Conservation (phyloP, 352 stramenopile species). For the Halophytophthora batemanensis region DNA sequence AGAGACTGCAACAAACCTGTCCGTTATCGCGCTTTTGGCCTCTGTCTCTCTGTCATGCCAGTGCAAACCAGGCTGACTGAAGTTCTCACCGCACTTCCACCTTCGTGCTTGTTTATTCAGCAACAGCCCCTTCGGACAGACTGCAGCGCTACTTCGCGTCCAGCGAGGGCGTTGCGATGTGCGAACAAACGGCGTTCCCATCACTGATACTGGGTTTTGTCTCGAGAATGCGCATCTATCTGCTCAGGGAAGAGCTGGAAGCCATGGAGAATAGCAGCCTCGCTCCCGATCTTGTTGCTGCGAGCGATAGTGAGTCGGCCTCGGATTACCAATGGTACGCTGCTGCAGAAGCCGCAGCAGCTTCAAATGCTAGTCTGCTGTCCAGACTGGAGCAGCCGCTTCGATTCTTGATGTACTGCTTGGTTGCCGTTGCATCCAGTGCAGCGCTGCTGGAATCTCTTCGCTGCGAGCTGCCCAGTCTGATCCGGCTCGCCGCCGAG, state of each 20-base stretch:
- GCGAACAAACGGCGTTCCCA: constrained; percentile 67
- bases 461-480: constrained; percentile 65
- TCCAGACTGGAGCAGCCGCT: constrained; percentile 33
- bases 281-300: too few species aligned
- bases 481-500: constrained; percentile 59
- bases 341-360: not conserved
- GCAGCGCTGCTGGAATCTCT: constrained; percentile 54
- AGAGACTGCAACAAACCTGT: too few species aligned
- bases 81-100: not conserved
- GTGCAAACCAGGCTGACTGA: not conserved
- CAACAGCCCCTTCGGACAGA: constrained; percentile 27
- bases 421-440: constrained; percentile 54
- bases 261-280: constrained; percentile 14
- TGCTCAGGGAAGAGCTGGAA: constrained; percentile 45
- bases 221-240: constrained; percentile 42
- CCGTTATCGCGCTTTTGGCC: too few species aligned
- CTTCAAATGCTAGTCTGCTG: not conserved
- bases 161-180: constrained; percentile 34
- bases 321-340: not conserved
- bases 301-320: too few species aligned
- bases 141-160: constrained; percentile 58
- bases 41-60: not conserved
- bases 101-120: constrained; percentile 15
- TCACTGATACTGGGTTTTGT: constrained; percentile 69
- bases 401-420: constrained; percentile 57